Percentiles rank a stretch among this genome's conserved stretches.
phyloP scores from a whole-genome alignment of 805 yeast species.

The Ogataea saltuana region DNA sequence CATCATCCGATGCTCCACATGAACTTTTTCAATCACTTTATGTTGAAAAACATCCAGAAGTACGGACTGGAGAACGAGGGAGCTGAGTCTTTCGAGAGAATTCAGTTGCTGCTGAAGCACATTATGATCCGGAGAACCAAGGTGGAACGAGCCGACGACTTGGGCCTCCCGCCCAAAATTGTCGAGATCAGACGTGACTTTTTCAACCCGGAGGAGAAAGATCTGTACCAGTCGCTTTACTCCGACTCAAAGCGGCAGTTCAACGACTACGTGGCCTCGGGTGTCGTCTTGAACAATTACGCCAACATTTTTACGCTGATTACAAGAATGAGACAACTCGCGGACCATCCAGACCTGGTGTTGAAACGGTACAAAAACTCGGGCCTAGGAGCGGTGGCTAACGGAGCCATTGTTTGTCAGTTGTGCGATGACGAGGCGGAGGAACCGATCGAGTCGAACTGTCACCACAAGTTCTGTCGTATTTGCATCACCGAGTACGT shows the following conservation, averaged over 20 bases:
- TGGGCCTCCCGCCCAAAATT: slow-evolving; percentile 94
- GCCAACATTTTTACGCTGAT: slow-evolving; percentile 95
- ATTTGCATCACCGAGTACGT: slow-evolving; percentile 89
- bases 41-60: slow-evolving; percentile 91
- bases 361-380: slow-evolving; percentile 60
- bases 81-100: slow-evolving; percentile 68
- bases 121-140: slow-evolving; percentile 94
- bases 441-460: slow-evolving; percentile 91
- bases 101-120: slow-evolving; percentile 71
- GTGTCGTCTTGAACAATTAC: slow-evolving; percentile 93
- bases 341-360: slow-evolving; percentile 97
- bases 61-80: slow-evolving; percentile 84
- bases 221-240: slow-evolving; percentile 83
- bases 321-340: slow-evolving; percentile 96
- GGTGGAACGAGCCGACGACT: slow-evolving; percentile 93
- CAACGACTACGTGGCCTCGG: slow-evolving; percentile 91
- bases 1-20: slow-evolving; percentile 95
- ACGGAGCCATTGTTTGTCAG: slow-evolving; percentile 75
- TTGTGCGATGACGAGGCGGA: slow-evolving; percentile 98
- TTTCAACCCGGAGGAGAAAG: slow-evolving; percentile 95
- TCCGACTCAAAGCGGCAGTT: slow-evolving; percentile 84
- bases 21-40: slow-evolving; percentile 92
- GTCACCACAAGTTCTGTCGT: slow-evolving; percentile 93
- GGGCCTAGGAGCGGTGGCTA: slow-evolving; percentile 35
- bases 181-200: slow-evolving; percentile 85